Base-by-base conservation (phyloP, 352 stramenopile species). In the Phytophthora pini region DNA sequence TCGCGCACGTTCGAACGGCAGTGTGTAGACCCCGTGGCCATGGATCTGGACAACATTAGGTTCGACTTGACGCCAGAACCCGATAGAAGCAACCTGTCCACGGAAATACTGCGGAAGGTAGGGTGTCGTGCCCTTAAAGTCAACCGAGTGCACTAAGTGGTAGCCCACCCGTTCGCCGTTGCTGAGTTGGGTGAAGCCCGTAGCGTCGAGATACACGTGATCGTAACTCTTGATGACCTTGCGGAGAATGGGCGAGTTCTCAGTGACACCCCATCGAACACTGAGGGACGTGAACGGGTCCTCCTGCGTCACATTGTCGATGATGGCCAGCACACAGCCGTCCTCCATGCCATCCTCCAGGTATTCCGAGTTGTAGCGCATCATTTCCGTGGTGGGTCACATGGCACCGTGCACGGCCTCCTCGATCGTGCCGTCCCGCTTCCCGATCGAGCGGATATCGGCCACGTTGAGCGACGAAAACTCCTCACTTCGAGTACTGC, bases 171-270 rank as follows among this genome's bases (percentile, higher is more conserved):
- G 67, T n/a, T 71, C 63, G 8, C 68, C 68, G 3, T 68, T 62
- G 40, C 24, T 53, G 22, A 57, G 40, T n/a, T 69, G 43, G 0
- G 65, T 56, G 41, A 74, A 70, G n/a, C 62, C 71, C 22, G 63
- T 74, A 0, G 71, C 54, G 12, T 76, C 71, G 29, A 79, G 31
- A 59, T 76, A 79, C 1, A 79, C 53, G 36, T 74, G 72, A 38
- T 79, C 71, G 22, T 74, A 69, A 22, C 61, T 72, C 53, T 73
- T 73, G 8, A 72, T 57, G 20, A 74, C 51, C 20, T 43, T 69
- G 5, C 65, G 70, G 47, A 72, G 56, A 34, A 70, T 61, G n/a
- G 70, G 60, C 12, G 56, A 52, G 53, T 72, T 75, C 44, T 75
- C 62, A 27, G 70, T 60, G 29, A 67, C 61, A 12, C 70, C 27